These are phyloP conservation scores for Peronospora tabacina DNA, from an alignment of 352 stramenopile species.

Conservation along the genomic window DNA sequence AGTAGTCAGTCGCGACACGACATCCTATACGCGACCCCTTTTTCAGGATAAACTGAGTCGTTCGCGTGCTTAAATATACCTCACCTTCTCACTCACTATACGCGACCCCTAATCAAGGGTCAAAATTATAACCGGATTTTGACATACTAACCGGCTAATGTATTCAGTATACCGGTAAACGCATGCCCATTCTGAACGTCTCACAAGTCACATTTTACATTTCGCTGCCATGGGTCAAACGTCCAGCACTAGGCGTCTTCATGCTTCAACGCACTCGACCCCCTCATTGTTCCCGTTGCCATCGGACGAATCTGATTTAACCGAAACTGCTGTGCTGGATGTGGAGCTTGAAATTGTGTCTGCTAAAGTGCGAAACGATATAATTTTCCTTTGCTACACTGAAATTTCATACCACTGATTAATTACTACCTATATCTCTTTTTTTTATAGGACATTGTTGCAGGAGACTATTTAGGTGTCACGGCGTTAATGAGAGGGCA, in stretches of 20 bases:
- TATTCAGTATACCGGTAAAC: no score
- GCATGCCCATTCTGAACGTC: no score
- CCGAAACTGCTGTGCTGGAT: constrained; percentile 17
- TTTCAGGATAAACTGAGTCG: no score
- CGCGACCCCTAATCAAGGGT: no score
- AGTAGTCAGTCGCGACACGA: no score
- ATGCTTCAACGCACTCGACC: background rate
- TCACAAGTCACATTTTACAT: no score
- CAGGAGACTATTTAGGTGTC: constrained; percentile 29
- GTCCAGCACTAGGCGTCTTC: constrained; percentile 6
- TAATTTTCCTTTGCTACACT: background rate
- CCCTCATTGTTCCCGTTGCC: constrained; percentile 15
- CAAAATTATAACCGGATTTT: no score
- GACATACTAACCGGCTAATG: no score
- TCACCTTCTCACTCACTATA: no score
- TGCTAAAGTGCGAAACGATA: constrained; percentile 23
- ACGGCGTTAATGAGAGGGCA: constrained; percentile 24
- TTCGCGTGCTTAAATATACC: no score
- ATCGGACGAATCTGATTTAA: constrained; percentile 17
- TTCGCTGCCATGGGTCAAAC: constrained; percentile 23
- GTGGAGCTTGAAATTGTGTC: constrained; percentile 35
- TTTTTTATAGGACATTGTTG: constrained; percentile 15
- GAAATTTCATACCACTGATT: background rate
- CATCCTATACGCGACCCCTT: no score
- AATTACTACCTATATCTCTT: background rate